Evolutionary conservation across 148 eudicot genomes (phyloP), one percentile per base, ranked within the genome.

Genomic region (Diospyros lotus): DNA sequence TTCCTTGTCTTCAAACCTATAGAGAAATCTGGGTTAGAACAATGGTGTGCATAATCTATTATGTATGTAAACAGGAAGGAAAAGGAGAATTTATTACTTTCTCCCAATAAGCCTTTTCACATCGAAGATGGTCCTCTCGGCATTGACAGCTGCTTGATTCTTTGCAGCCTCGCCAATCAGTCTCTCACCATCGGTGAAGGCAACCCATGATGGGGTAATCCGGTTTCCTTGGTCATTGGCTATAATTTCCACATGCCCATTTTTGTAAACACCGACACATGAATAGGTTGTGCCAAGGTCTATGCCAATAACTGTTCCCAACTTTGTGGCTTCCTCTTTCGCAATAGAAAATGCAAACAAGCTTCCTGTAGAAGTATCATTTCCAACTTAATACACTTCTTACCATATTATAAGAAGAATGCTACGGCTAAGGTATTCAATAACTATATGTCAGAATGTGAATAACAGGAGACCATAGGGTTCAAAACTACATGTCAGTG

Each of bases 141-240:
- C 51, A 71, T 84, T 84, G 9, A 76, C 79, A n/a, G 87, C 82
- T 3, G 83, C 83, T 70, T 75, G 87, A 69, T 84, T 84, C 75
- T 84, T 84, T 2, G 84, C 87, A 28, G 87, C 87, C 82, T 84
- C 87, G 48, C 87, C 87, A 17, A 84, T 84, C 68, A 84, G 59
- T 62, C 87, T 78, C 76, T 84, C 87, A 48, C 53, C 28, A 55
- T 78, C 82, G 3, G 82, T 75, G 74, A 84, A 84, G 14, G 72
- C 84, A 13, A 84, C 87, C 87, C 87, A 84, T 15, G 87, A 84
- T 60, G 87, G 87, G 68, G 87, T 84, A 43, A 84, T 84, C 63
- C 87, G 78, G 75, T 84, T 84, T 74, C 87, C 87, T 78, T 84
- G 87, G 66, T 84, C 87, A 60, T 84, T 84, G 54, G 87, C 87